These are phyloP conservation scores for Phragmites australis DNA, from an alignment of 176 grass and related monocot species.

Conservation along the genomic window DNA sequence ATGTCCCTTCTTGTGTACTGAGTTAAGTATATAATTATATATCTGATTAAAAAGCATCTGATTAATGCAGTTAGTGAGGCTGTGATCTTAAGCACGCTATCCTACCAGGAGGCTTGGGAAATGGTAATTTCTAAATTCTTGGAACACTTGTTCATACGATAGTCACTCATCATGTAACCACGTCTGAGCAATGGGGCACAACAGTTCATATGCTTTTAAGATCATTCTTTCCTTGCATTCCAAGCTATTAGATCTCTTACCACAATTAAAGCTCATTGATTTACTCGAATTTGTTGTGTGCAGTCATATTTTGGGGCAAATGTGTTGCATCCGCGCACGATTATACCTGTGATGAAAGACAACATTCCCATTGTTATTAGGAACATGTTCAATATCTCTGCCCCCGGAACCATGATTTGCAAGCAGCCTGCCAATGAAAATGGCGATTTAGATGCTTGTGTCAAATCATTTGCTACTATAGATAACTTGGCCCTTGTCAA, in stretches of 20 bases:
- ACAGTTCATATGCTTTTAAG: not conserved
- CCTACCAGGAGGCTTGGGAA: slow-evolving; percentile 99
- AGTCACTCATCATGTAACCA: slow-evolving; percentile 1
- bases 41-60: slow-evolving; percentile 32
- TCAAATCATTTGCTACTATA: slow-evolving; percentile 97
- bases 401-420: slow-evolving; percentile 86
- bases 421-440: slow-evolving; percentile 66
- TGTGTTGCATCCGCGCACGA: slow-evolving; percentile 95
- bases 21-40: not conserved
- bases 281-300: slow-evolving; percentile 43
- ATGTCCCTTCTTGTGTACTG: slow-evolving; percentile 12
- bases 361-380: slow-evolving; percentile 92
- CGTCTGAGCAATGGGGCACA: not conserved
- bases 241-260: slow-evolving; percentile 23
- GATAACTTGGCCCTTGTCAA: slow-evolving; percentile 97
- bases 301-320: slow-evolving; percentile 98
- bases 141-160: not conserved
- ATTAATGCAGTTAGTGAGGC: slow-evolving; percentile 91
- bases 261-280: slow-evolving; percentile 10
- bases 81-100: slow-evolving; percentile 90
- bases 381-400: slow-evolving; percentile 91
- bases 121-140: slow-evolving; percentile 72
- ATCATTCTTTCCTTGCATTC: slow-evolving; percentile 16
- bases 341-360: slow-evolving; percentile 97
- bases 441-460: slow-evolving; percentile 75